Evolutionary conservation across 257 asterid species (phyloP), one percentile per base, ranked within the genome.

Genomic region (Nicotiana noctiflora): DNA sequence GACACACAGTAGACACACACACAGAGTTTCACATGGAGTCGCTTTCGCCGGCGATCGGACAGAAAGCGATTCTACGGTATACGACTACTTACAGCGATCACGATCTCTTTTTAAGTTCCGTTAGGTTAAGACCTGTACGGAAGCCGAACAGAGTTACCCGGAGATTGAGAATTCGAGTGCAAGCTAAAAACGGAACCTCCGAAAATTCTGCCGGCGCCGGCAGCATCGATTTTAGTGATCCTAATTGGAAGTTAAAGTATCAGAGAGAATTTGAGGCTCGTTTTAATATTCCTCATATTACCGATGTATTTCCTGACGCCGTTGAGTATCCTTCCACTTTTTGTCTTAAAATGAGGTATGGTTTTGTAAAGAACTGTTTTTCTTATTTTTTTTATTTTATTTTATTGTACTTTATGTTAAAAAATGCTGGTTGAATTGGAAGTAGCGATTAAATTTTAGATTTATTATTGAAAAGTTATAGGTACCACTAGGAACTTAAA

Each of bases 321-420:
- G 92, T 84, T 84, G 87, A 92, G 5, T 90, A 89, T 64, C 98
- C 97, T 51, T 94, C 98, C 21, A 90, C 98, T 66, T 94, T 94
- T 82, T 89, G 97, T 81, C 96, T 91, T 63, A 86, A 82, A 81
- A 94, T 92, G 98, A 91, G 98, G 98, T 94, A 65, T 3, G 44
- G 18, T 10, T 6, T 53, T 6, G 21, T 0, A 0, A 40, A 17
- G 4, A 6, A 21, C 34, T 9, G 10, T 32, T 15, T 49, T 32
- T n/a, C n/a, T n/a, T n/a, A n/a, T n/a, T n/a, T n/a, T n/a, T n/a
- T n/a, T n/a, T n/a, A n/a, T n/a, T n/a, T n/a, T n/a, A 25, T 0
- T 4, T 32, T 60, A 21, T 4, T 10, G 31, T 60, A 59, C 1
- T 21, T 21, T 56, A 56, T 56, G 12, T 18, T 10, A 9, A 5